These are phyloP conservation scores for Helianthus annuus DNA, from an alignment of 129 eudicot species.

Conservation along the genomic window HanXRQr2.0-SUNRISE NC_035436.2:196358235-196358734, in stretches of 20 bases:
- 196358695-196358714: constrained; percentile 70
- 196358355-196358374: constrained; percentile 78
- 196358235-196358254: constrained; percentile 85
- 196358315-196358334: constrained; percentile 71
- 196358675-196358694: constrained; percentile 79
- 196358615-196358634: constrained; percentile 88
- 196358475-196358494: constrained; percentile 46
- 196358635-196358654: constrained; percentile 67
- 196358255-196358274: constrained; percentile 95
- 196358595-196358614: constrained; percentile 78
- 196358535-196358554: constrained; percentile 50
- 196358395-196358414: constrained; percentile 74
- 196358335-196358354: constrained; percentile 70
- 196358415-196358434: constrained; percentile 63
- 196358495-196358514: constrained; percentile 82
- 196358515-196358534: constrained; percentile 67
- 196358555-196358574: constrained; percentile 60
- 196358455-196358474: constrained; percentile 61
- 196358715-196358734: constrained; percentile 66
- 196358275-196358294: constrained; percentile 98
- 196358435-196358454: constrained; percentile 64
- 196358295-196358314: constrained; percentile 60
- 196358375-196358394: constrained; percentile 72
- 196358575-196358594: constrained; percentile 65
- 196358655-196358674: constrained; percentile 77